Evolutionary conservation across 2,329 filamentous ascomycete genomes (phyloP).

Genomic region (Xylaria sp.): DNA sequence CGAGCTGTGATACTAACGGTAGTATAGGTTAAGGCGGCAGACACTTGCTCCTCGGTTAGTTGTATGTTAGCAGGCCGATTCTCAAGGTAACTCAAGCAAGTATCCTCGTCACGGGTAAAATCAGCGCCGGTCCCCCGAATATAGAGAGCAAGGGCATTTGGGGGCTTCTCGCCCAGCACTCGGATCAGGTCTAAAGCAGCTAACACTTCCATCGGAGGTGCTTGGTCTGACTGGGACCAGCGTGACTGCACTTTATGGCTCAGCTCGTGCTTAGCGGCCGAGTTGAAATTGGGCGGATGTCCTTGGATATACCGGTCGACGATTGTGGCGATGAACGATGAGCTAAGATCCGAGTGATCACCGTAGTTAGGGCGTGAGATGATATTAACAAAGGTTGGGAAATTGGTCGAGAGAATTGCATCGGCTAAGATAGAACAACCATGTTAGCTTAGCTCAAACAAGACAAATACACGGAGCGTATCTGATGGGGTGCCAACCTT

Average conservation of each 20-base stretch:
- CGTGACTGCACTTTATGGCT: conserved; percentile 70
- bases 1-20: conserved; percentile 62
- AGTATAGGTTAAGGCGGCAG: conserved; percentile 74
- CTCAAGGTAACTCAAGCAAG: conserved; percentile 61
- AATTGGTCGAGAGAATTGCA: conserved; percentile 84
- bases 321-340: conserved; percentile 76
- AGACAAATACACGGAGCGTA: background rate
- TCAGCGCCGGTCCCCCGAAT: conserved; percentile 78
- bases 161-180: conserved; percentile 63
- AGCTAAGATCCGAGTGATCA: conserved; percentile 68
- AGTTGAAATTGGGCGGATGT: conserved; percentile 84
- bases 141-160: conserved; percentile 64
- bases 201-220: conserved; percentile 73
- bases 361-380: conserved; percentile 69
- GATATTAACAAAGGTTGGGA: conserved; percentile 76
- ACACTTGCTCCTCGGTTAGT: conserved; percentile 81
- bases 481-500: conserved; percentile 65
- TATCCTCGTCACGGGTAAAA: conserved; percentile 77
- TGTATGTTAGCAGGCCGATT: conserved; percentile 60
- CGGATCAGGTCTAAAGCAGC: conserved; percentile 73
- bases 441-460: conserved; percentile 9
- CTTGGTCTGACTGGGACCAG: conserved; percentile 67
- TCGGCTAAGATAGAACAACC: conserved; percentile 66
- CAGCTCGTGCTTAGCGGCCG: conserved; percentile 73
- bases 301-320: conserved; percentile 87